Evolutionary conservation across 345 rosid genomes (phyloP), one percentile per base, ranked within the genome.

Genomic region (Aquilaria malaccensis): DNA sequence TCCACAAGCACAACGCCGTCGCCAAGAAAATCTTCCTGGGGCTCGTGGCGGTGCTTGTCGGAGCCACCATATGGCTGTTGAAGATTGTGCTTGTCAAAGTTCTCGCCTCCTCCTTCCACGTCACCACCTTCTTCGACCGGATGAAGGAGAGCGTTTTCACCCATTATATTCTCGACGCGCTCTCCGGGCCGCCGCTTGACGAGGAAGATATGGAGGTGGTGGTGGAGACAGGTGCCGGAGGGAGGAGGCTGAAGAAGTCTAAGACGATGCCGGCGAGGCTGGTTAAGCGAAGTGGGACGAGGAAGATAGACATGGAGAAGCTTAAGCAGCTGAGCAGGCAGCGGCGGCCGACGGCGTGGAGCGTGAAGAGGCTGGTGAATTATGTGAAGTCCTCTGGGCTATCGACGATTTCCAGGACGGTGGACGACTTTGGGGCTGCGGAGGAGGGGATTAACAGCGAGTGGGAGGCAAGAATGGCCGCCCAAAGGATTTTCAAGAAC

Each of bases 81-180:
- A 83, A 83, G 64, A 81, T 79, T 10, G 75, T 83, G 10, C 29
- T 50, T 9, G 80, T 83, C 9, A 82, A 82, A 59, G 78, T 81
- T 22, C 71, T 81, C 4, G 84, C 86, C 1, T 79, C 89, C 0
- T 75, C 83, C 11, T 84, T 81, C 59, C 89, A 84, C 45, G 85
- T 84, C 0, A 47, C 83, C 0, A 65, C 84, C 13, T 84, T 72
- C 78, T 84, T 84, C 51, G 89, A 84, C 64, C 72, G 89, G n/a
- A 81, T 84, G 81, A 67, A 84, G 59, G 85, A 81, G 71, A 75
- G 82, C 46, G 82, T 84, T 13, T 81, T 81, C 71, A 73, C 75
- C 55, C 83, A 76, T 64, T 81, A 75, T 47, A 69, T 84, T 45
- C 79, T 84, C 2, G 82, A 84, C 11, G 30, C 79, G 0, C 79